Base-by-base conservation (phyloP, 441 rosid genomes). In the Pelargonium citronellum region DNA sequence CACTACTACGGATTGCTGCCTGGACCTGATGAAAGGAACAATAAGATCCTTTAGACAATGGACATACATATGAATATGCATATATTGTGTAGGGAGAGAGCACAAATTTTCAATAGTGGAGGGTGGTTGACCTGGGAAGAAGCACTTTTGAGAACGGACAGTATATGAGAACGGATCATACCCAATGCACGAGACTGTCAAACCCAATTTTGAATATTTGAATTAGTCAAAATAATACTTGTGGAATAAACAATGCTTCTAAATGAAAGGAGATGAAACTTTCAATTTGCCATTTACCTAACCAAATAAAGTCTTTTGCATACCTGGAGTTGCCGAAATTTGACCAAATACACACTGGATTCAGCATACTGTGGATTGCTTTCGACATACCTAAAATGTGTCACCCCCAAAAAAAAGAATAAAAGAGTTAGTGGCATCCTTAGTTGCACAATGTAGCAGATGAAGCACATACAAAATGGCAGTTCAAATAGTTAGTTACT, bases 261-360 rank as follows among this genome's bases (percentile, higher is more conserved):
- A 49, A 67, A 43, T 68, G 37, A 66, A 17, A 64, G 44, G 22
- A 30, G 64, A 47, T 73, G 43, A 27, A 15, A 68, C 55, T 19
- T 71, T 44, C n/a, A 12, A 69, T 37, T 62, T 71, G 60, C 44
- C 47, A 51, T 53, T 64, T 61, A 30, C 39, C 47, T 20, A 20
- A 64, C 64, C 49, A 47, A 75, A 22, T 61, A 75, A 47, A 53
- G 67, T 74, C 60, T 58, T 55, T 49, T 65, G 15, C 65, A 69
- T 77, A 90, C 99, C 97, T 95, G 97, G 71, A 95, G 97, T 78
- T 95, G 97, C 60, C 92, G 92, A 81, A 95, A 91, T 83, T 95
- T 95, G 66, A 95, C 90, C 82, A 95, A 82, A 86, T 91, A 91
- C 72, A 90, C 92, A 75, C 89, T 84, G 5, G 99, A 91, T 82